Evolutionary conservation across 768 basidiomycete genomes (phyloP).

Genomic region (Russula sp.): DNA sequence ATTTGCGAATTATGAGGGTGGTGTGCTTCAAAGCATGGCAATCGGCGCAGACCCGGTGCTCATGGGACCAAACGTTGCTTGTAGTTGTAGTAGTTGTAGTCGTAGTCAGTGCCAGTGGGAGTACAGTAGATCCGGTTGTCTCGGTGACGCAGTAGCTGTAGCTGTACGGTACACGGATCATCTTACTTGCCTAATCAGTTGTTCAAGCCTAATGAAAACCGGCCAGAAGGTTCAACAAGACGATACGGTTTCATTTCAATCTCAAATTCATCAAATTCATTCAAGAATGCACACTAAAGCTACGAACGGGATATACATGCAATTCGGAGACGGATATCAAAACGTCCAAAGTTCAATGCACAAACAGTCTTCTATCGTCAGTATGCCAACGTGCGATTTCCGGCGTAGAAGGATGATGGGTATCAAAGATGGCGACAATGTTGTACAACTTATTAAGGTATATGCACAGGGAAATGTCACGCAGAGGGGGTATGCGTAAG

Average conservation of each 20-base stretch:
- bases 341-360: slow-evolving; percentile 8
- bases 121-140: slow-evolving; percentile 5
- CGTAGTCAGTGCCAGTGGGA: too few species aligned
- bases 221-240: not conserved
- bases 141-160: not conserved
- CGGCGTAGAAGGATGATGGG: slow-evolving; percentile 12
- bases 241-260: not conserved
- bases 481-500: slow-evolving; percentile 1
- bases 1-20: too few species aligned
- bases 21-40: not conserved
- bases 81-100: too few species aligned
- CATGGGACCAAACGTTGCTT: not conserved
- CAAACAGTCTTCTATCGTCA: slow-evolving; percentile 18
- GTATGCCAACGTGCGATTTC: slow-evolving; percentile 22
- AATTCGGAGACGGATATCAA: slow-evolving; percentile 17
- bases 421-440: slow-evolving; percentile 23
- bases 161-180: not conserved
- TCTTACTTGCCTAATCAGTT: not conserved
- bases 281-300: slow-evolving; percentile 4
- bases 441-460: slow-evolving; percentile 24
- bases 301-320: slow-evolving; percentile 22
- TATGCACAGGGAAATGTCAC: slow-evolving; percentile 16
- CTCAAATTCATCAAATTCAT: slow-evolving; percentile 11
- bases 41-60: not conserved
- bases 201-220: not conserved